Evolutionary conservation across 441 rosid species (phyloP), one percentile per base, ranked within the genome.

Genomic region (Corymbia citriodora): DNA sequence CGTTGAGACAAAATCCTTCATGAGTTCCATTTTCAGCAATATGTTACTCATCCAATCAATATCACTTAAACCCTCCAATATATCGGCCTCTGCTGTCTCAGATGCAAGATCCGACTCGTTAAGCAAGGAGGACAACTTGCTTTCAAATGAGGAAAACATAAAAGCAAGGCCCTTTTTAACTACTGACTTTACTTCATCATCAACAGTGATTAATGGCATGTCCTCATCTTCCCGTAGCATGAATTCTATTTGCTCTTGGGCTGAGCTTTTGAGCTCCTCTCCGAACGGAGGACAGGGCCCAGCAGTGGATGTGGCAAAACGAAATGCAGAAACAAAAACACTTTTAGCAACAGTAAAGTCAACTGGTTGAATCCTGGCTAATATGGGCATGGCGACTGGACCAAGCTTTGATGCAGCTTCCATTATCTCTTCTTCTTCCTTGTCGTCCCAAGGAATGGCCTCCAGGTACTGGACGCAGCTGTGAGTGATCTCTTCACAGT

Each of bases 171-270:
- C 98, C 72, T 57, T 65, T 92, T 90, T 93, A 16, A 94, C 95
- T 12, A 92, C 95, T 9, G 96, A 94, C 91, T 94, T 96, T 27
- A 97, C 97, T 90, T 97, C 99, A 57, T 95, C 96, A 63, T 96
- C 95, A 17, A 95, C 90, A 23, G 91, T 94, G 36, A 97, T 91
- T 89, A 95, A 91, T 61, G 94, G 93, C 16, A 91, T 93, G 61
- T 98, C 96, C 50, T 94, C 93, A 89, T 98, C 98, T 90, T 93
- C 94, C 9, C 98, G 94, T 54, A 98, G 91, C 99, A 98, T 96
- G 93, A 94, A 96, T 21, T 98, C 99, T 29, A 97, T 97, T 90
- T 98, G 99, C 90, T 98, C 98, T 91, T 96, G 97, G 72, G 99
- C 99, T 82, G 99, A 95, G 61, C 93, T 92, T 93, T 95, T 98